Percentiles rank a stretch among this genome's conserved stretches.
Evolutionary conservation across 495 filamentous ascomycete genomes (phyloP).

Genomic region (Aspergillus diversus): DNA sequence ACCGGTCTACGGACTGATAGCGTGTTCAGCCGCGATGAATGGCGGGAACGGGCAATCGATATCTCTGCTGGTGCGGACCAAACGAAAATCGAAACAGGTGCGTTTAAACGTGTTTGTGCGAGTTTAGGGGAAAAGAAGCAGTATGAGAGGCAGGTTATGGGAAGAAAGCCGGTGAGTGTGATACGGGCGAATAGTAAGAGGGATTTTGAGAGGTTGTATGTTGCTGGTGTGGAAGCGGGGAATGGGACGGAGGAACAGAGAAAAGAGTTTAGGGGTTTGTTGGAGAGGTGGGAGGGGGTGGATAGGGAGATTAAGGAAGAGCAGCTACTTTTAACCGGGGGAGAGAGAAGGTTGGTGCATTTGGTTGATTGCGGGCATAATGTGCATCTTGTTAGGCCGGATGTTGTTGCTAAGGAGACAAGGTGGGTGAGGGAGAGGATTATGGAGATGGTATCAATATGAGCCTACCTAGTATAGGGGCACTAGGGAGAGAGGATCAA

Average conservation of each 20-base stretch:
- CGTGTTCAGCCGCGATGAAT: conserved; percentile 37
- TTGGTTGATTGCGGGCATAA: conserved; percentile 54
- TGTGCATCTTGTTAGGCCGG: conserved; percentile 50
- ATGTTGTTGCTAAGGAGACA: conserved; percentile 50
- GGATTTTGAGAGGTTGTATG: conserved; percentile 41
- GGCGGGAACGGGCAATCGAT: conserved; percentile 39
- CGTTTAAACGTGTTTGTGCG: conserved; percentile 28
- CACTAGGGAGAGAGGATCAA: too few species aligned
- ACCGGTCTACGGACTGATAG: conserved; percentile 35
- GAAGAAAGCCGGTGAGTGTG: conserved; percentile 41
- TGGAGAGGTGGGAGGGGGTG: conserved; percentile 40
- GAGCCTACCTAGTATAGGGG: too few species aligned
- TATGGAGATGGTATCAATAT: background rate
- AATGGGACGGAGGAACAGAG: conserved; percentile 38
- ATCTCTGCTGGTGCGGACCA: conserved; percentile 31
- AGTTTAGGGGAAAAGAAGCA: conserved; percentile 38
- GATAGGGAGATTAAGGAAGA: conserved; percentile 48
- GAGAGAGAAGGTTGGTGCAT: conserved; percentile 38
- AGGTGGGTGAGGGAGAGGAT: conserved; percentile 48
- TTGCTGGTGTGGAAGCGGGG: conserved; percentile 34
- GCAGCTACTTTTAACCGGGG: conserved; percentile 43
- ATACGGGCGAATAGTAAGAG: conserved; percentile 36
- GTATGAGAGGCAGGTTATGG: conserved; percentile 33
- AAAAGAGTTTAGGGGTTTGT: conserved; percentile 32
- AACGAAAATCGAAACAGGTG: conserved; percentile 22